Evolutionary conservation across 495 filamentous ascomycete species (phyloP), one percentile per base, ranked within the genome.

Genomic region (Podospora bellae-mahoneyi): DNA sequence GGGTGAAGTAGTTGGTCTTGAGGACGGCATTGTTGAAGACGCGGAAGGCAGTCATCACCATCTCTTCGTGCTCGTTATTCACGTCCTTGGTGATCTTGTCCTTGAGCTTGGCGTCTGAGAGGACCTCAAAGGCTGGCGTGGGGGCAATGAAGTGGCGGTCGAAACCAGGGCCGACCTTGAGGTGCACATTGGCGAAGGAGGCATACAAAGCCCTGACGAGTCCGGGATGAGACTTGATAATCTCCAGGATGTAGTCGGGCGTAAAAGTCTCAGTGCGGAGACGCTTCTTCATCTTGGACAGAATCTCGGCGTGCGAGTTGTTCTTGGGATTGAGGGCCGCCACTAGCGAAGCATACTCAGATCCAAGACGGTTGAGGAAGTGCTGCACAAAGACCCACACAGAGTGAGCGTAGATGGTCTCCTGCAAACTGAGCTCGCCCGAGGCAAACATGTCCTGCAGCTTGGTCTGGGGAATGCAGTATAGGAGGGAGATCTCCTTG

Each of bases 1-100:
- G 95, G 0, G 95, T 99, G 85, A 96, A 99, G 83, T 97, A 99
- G 83, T 99, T 99, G 69, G 95, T 98, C 86, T 97, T 98, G 71
- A 98, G 83, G 44, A 97, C 87, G 58, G 89, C 86, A 62, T 85
- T 85, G 81, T 98, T 98, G 85, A 99, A 99, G 59, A 94, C 87
- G 64, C 92, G 88, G 87, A 99, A 97, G n/a, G 93, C 91, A 19
- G 85, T 91, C 93, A 98, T 96, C 68, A 99, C 95, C 89, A 97
- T 96, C 79, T 93, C 91, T 73, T 98, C 92, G 79, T 99, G 94
- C 82, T 99, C 95, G 74, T 97, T 97, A 64, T 84, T 84, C 4
- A 92, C 91, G 20, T 89, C 89, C 75, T 88, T 90, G 39, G 90
- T 89, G 74, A 99, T 97, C 68, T 91, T 80, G 13, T 91, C 88